Evolutionary conservation across 1,284 basidiomycete species (phyloP), one percentile per base, ranked within the genome.

Genomic region (Cutaneotrichosporon mucoides): DNA sequence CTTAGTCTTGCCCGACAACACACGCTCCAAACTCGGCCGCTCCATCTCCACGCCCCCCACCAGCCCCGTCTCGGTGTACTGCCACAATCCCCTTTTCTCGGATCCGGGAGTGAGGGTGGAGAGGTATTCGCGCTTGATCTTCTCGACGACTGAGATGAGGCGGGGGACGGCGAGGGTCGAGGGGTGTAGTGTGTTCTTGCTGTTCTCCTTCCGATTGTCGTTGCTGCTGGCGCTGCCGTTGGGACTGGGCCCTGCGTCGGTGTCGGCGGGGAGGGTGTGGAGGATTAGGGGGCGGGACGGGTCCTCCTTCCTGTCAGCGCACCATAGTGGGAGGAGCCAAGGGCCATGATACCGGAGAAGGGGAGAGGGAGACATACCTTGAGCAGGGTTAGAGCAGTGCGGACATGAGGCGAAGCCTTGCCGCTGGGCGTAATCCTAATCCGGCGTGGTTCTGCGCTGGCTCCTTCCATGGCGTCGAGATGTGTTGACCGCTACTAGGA

Each of bases 81-180:
- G 90, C 76, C 90, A 85, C 49, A 93, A 75, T 4, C 88, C 71
- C 50, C 34, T 53, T 49, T 65, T 65, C 24, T 83, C 40, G 12
- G 5, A 7, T 33, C 36, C 46, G 42, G 12, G 10, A 5, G 33
- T n/a, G n/a, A 49, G 43, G 35, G 9, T 12, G 34, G 10, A 33
- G 13, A 24, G 61, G 70, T 86, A 90, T 68, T 90, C 87, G 38
- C 90, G 83, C 73, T 92, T 92, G 68, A 91, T 84, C 59, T 91
- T 89, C 76, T 93, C 90, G 0, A 85, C 86, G 4, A 91, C 86
- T 0, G 87, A 85, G 53, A 92, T 80, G 7, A 92, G 81, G 1
- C 86, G 84, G 0, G 88, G 85, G 6, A 86, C 83, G 7, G 82
- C 80, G 6, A 80, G 73, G 1, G 83, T 81, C 1, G 81, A 78